Evolutionary conservation across 202 grass and related monocot genomes (phyloP).

Genomic region (Alloteropsis angusta): DNA sequence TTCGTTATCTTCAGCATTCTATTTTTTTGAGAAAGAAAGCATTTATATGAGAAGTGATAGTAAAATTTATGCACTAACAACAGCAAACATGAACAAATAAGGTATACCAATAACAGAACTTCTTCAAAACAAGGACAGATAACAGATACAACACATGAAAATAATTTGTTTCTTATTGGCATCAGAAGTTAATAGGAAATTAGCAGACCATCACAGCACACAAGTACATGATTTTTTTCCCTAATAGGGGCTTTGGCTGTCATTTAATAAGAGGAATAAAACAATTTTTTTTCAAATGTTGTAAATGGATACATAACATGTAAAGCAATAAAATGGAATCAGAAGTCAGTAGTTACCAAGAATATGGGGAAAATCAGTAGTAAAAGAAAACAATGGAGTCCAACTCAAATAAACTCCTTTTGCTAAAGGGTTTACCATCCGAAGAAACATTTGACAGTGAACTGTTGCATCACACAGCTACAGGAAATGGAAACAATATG

Average conservation of each 20-base stretch:
- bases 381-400: neutral
- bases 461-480: neutral
- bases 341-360: neutral
- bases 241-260: neutral
- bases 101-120: neutral
- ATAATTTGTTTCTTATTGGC: neutral
- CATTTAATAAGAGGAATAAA: neutral
- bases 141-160: neutral
- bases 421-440: neutral
- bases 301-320: neutral
- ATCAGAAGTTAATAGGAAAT: neutral
- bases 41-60: neutral
- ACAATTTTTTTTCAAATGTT: neutral
- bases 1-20: constrained; percentile 79
- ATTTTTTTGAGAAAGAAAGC: neutral
- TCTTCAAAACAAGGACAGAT: too few species aligned
- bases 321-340: neutral
- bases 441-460: neutral
- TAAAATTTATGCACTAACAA: neutral
- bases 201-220: neutral
- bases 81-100: neutral
- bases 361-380: neutral
- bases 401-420: neutral
- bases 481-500: too few species aligned
- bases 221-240: neutral